Evolutionary conservation across 2,329 filamentous ascomycete genomes (phyloP).

Genomic region (Colletotrichum tabaci): DNA sequence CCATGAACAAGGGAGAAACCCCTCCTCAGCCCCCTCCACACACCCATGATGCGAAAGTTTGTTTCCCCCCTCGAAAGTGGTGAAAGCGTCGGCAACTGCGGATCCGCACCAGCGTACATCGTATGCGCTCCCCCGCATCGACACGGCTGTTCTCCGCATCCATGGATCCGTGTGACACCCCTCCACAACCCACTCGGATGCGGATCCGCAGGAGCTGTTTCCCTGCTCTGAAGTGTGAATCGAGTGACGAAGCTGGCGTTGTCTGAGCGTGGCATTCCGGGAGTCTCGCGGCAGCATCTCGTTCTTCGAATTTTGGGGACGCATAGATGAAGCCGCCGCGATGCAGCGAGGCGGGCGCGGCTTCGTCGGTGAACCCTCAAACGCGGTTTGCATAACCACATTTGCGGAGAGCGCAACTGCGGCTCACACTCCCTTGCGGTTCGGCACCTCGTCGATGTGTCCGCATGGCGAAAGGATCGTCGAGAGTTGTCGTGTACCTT

Average conservation of each 20-base stretch:
- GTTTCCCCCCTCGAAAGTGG: background rate
- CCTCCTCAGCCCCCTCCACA: background rate
- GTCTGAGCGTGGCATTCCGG: background rate
- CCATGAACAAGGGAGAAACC: background rate
- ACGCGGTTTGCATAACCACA: too few species aligned
- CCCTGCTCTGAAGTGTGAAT: background rate
- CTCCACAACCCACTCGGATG: background rate
- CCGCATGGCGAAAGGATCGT: too few species aligned
- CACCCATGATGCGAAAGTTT: background rate
- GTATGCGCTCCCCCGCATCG: too few species aligned
- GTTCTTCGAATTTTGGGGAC: background rate
- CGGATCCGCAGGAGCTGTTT: conserved; percentile 1
- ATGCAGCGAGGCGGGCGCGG: background rate
- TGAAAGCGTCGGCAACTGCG: conserved; percentile 1
- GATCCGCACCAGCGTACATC: background rate
- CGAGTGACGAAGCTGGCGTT: background rate
- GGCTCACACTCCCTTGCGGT: background rate
- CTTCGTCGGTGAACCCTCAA: too few species aligned
- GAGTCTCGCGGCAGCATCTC: background rate
- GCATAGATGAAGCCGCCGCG: too few species aligned
- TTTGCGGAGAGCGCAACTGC: background rate
- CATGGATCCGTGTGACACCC: background rate
- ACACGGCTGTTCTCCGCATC: background rate
- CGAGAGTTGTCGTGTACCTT: background rate
- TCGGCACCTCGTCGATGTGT: background rate